Evolutionary conservation across 2,329 filamentous ascomycete species (phyloP), one percentile per base, ranked within the genome.

Genomic region (Aphanoascus verrucosus): DNA sequence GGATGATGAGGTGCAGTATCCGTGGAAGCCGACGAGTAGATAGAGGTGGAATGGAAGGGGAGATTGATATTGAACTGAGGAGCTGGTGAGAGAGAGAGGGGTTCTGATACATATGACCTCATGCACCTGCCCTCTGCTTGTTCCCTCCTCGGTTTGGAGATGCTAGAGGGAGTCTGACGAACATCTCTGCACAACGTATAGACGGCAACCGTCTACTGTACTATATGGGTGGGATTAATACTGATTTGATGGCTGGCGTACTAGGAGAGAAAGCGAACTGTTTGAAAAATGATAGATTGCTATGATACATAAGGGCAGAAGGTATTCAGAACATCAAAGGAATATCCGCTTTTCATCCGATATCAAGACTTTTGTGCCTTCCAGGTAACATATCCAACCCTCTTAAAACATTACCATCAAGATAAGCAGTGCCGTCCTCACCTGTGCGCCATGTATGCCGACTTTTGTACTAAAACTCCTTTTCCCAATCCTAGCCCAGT

Each of bases 1-100:
- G 77, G 86, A 88, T 66, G 86, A 90, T 66, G 78, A 83, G 52
- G 74, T 90, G 17, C 75, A 73, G 57, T 84, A 82, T 64, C 82
- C 82, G 5, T 83, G 74, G 65, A 83, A 81, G 68, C 12, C 32
- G 8, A 49, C 49, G 35, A 49, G n/a, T n/a, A n/a, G 44, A 37
- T 42, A 43, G 32, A 11, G 37, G 7, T 41, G n/a, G 2, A 17
- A n/a, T 14, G 7, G 7, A 28, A 28, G 23, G 3, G 42, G n/a
- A 31, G n/a, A 5, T 45, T 37, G 17, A 5, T 31, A 8, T 19
- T 34, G 31, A 11, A 20, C 31, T 2, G 11, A 15, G 15, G 20
- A 17, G 8, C 20, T 38, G 14, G 31, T 3, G 34, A 37, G n/a
- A n/a, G n/a, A n/a, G n/a, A 41, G 19, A 15, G 38, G 38, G n/a